phyloP scores from a whole-genome alignment of 805 yeast genomes.

The Hanseniaspora singularis region DNA sequence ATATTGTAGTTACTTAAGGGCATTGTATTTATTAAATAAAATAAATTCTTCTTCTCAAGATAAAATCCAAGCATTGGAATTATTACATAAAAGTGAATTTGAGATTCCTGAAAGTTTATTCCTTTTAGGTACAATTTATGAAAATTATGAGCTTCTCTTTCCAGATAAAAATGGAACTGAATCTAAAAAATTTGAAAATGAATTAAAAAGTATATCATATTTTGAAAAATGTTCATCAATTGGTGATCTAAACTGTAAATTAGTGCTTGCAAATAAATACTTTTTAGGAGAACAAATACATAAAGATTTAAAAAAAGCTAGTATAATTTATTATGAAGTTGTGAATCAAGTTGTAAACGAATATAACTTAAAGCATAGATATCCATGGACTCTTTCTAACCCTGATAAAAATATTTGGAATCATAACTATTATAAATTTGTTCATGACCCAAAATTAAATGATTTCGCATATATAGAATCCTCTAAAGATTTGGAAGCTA shows the following conservation, averaged over 20 bases:
- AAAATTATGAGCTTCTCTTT: conserved; percentile 9
- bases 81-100: conserved; percentile 1
- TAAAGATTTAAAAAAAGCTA: not conserved
- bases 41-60: not conserved
- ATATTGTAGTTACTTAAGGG: not conserved
- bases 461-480: conserved; percentile 5
- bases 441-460: conserved; percentile 2
- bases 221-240: conserved; percentile 2
- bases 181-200: not conserved
- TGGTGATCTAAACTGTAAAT: conserved; percentile 4
- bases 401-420: conserved; percentile 7
- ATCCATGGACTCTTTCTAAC: conserved; percentile 3
- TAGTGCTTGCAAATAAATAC: conserved; percentile 9
- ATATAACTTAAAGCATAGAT: not conserved
- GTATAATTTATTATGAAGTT: not conserved
- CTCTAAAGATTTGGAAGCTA: not conserved
- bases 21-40: conserved; percentile 1
- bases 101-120: conserved; percentile 5
- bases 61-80: not conserved
- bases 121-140: conserved; percentile 11
- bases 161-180: not conserved
- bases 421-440: conserved; percentile 6
- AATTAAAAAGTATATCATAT: conserved; percentile 4
- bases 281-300: not conserved
- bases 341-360: conserved; percentile 1